Evolutionary conservation across 2,329 filamentous ascomycete genomes (phyloP).

Genomic region (Orbilia oligospora): DNA sequence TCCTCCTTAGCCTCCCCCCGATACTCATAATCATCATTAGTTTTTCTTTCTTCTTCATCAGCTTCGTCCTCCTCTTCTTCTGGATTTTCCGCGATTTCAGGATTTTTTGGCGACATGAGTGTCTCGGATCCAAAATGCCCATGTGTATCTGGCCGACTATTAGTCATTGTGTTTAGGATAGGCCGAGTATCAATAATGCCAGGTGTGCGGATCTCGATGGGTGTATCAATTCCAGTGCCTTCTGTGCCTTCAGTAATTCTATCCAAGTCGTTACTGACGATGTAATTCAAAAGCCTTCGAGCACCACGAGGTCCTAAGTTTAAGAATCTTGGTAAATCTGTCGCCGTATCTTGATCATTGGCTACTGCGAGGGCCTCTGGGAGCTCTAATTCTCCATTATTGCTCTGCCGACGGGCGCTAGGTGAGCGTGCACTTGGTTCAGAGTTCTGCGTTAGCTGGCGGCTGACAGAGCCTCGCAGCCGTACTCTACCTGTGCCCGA

Average conservation of each 20-base stretch:
- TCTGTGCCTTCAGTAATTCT: slow-evolving; percentile 28
- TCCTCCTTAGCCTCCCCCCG: neutral
- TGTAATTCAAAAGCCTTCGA: neutral
- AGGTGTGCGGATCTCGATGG: slow-evolving; percentile 14
- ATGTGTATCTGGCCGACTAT: slow-evolving; percentile 21
- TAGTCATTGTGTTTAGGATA: slow-evolving; percentile 1
- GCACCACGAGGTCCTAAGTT: slow-evolving; percentile 22
- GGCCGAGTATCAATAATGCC: slow-evolving; percentile 10
- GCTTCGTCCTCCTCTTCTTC: slow-evolving; percentile 19
- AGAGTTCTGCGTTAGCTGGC: slow-evolving; percentile 4
- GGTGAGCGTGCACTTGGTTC: slow-evolving; percentile 3
- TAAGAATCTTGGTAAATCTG: slow-evolving; percentile 12
- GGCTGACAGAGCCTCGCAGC: neutral
- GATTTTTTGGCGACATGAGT: slow-evolving; percentile 19
- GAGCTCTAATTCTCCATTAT: neutral
- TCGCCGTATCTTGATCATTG: neutral
- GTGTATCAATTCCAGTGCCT: slow-evolving; percentile 3
- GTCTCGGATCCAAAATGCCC: slow-evolving; percentile 29
- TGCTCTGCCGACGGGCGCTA: slow-evolving; percentile 12
- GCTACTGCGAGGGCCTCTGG: neutral
- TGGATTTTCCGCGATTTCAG: slow-evolving; percentile 5
- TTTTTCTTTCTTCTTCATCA: neutral
- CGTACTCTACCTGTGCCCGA: neutral
- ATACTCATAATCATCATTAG: too few relatives aligned
- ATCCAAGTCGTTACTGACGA: neutral